Percentiles rank a stretch among this genome's conserved stretches.
Evolutionary conservation across 805 yeast species (phyloP).

Genomic region (Cyberlindnera nakhonratchasimensis): DNA sequence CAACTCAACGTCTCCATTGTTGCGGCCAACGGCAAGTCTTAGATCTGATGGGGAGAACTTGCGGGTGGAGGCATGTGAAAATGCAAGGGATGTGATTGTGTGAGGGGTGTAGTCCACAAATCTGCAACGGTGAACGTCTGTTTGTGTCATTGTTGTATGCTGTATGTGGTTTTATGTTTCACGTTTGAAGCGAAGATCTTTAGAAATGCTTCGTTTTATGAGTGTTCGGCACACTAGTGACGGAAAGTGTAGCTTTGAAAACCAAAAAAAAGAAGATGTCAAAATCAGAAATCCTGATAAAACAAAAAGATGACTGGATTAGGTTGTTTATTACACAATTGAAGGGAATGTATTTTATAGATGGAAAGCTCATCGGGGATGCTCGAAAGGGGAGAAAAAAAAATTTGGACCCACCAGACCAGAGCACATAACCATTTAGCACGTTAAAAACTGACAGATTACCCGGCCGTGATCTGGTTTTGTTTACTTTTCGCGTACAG

Average conservation of each 20-base stretch:
- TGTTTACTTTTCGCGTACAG: conserved; percentile 14
- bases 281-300: background rate
- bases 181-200: background rate
- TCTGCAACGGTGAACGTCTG: conserved; percentile 72
- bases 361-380: conserved; percentile 14
- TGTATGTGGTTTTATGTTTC: background rate
- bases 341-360: background rate
- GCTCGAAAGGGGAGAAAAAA: background rate
- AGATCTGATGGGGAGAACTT: conserved; percentile 51
- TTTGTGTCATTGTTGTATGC: conserved; percentile 5
- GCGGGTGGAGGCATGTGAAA: conserved; percentile 57
- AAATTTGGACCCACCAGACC: background rate
- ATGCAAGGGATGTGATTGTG: conserved; percentile 75
- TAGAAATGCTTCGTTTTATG: no score
- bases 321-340: no score
- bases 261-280: background rate
- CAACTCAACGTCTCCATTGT: conserved; percentile 92
- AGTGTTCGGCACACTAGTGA: no score
- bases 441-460: conserved; percentile 6
- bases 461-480: conserved; percentile 12
- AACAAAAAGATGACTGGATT: no score
- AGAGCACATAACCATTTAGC: conserved; percentile 1
- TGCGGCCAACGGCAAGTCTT: conserved; percentile 86
- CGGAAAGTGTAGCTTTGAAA: no score
- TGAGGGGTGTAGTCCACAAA: conserved; percentile 88